Evolutionary conservation across 2,329 filamentous ascomycete species (phyloP), one percentile per base, ranked within the genome.

Genomic region (Trichothecium sympodiale): DNA sequence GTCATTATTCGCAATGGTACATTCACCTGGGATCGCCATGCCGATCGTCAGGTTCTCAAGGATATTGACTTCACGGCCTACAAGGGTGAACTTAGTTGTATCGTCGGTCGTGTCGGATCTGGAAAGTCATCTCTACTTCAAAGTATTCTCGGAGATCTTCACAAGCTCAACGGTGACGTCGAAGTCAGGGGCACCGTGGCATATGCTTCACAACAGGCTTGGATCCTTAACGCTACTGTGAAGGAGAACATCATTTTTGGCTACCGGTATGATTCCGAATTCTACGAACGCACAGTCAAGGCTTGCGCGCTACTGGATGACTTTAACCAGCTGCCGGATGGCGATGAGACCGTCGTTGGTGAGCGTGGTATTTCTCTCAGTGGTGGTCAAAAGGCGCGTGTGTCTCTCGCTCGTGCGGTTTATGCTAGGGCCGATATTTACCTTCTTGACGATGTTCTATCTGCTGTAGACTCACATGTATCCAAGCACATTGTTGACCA

Each of bases 161-260:
- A 82, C 79, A 96, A 95, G 56, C 69, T 81, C 34, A 77, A 83
- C 41, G 91, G 91, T 33, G 71, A 83, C 42, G 89, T 95, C 4
- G 69, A 83, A 37, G 70, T 98, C 8, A 79, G 83, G 46, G 93
- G 91, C 32, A 76, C 71, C 18, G 74, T 86, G 29, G 91, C 91
- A 2, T 98, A 96, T 55, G 91, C 94, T 39, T 84, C 87, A 13
- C 93, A 98, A 56, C 79, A 84, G 50, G 69, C 87, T 15, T 98
- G 93, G 91, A 83, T 98, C 35, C 89, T 96, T 79, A 98, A 98
- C 53, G 91, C 91, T 8, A 94, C 84, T 20, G 88, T 98, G 38
- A 85, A 87, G 49, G 91, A 98, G 53, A 98, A 98, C 53, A 94
- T 98, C 47, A 70, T 95, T 4, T 98, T 98, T 52, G 91, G 91